Base-by-base conservation (phyloP, 2,329 filamentous ascomycete genomes). In the Cordyceps cicadae region DNA sequence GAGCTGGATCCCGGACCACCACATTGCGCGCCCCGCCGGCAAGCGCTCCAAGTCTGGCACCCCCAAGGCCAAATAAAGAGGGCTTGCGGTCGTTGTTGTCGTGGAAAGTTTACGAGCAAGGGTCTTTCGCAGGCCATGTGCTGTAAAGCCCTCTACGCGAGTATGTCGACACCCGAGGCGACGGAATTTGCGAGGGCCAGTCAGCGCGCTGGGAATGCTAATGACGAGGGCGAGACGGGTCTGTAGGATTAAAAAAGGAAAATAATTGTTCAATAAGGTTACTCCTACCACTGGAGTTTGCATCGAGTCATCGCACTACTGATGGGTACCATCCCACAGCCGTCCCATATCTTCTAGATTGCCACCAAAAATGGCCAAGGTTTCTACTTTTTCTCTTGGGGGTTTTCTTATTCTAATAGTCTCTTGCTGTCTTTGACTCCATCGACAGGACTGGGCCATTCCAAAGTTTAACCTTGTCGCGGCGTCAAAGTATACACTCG, bases 1-100 rank as follows among this genome's bases (percentile, higher is more conserved):
- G 79, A 90, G 87, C 79, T 97, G 93, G 92, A 96, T 97, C 68
- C 92, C 92, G 34, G 85, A 87, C 64, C 86, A 89, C 73, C 92
- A 97, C 77, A 85, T 97, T 74, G 90, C 93, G 79, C 87, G 90
- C 68, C 92, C 93, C 67, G 88, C 84, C 61, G 58, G 58, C 58
- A 83, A 83, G 74, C 82, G 84, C 65, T 81, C 84, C 74, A 87
- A 86, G 83, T 83, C 80, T 66, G 76, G 80, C 65, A 76, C 78
- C 63, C 77, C 75, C 67, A 64, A 64, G 62, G 65, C 63, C 51
- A 70, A 73, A 62, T 73, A 73, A 63, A 29, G 29, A 29, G 24
- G 3, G 32, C 2, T 26, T 6, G n/a, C n/a, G n/a, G n/a, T n/a
- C 24, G 24, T 26, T 26, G 21, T 4, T 26, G 19, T 15, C 14